A percentile compares a stretch with the other conserved stretches of the same genome.
Conservation (phyloP, 2,329 filamentous ascomycete genomes). For the Sclerotinia glacialis region DNA sequence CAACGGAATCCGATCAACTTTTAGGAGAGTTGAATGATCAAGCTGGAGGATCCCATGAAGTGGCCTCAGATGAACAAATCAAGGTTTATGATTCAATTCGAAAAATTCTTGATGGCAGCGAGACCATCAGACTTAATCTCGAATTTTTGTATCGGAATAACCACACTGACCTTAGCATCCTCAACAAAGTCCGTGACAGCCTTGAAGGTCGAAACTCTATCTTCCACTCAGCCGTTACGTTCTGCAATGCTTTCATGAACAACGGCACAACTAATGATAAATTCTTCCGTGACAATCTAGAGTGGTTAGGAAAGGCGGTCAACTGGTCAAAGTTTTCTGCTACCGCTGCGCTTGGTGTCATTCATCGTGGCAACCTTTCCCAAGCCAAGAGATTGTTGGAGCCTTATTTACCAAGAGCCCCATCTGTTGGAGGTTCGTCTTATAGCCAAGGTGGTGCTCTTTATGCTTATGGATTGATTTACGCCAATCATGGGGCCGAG, state of each 20-base stretch:
- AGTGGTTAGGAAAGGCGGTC: conserved; percentile 96
- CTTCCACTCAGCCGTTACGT: conserved; percentile 95
- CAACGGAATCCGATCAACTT: conserved; percentile 51
- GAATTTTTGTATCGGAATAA: conserved; percentile 97
- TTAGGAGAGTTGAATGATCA: conserved; percentile 51
- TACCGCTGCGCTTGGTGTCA: conserved; percentile 91
- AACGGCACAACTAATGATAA: conserved; percentile 97
- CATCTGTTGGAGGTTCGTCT: conserved; percentile 76
- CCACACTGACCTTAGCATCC: conserved; percentile 82
- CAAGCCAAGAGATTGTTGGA: conserved; percentile 92
- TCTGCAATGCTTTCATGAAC: conserved; percentile 99
- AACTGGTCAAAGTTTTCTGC: conserved; percentile 99
- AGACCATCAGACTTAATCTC: conserved; percentile 89
- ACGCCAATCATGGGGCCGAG: conserved; percentile 93
- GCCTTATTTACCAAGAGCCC: conserved; percentile 83
- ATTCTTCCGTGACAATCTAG: conserved; percentile 96
- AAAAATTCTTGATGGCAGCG: conserved; percentile 77
- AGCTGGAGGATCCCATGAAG: conserved; percentile 36
- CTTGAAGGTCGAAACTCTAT: conserved; percentile 96
- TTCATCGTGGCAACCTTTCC: conserved; percentile 90
- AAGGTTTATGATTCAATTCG: conserved; percentile 62
- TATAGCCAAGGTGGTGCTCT: conserved; percentile 96
- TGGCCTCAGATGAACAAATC: conserved; percentile 50
- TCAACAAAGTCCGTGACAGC: conserved; percentile 96
- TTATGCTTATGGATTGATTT: conserved; percentile 92